These are phyloP conservation scores for Plantago ovata DNA, from an alignment of 257 asterid genomes.

Conservation along the genomic window DNA sequence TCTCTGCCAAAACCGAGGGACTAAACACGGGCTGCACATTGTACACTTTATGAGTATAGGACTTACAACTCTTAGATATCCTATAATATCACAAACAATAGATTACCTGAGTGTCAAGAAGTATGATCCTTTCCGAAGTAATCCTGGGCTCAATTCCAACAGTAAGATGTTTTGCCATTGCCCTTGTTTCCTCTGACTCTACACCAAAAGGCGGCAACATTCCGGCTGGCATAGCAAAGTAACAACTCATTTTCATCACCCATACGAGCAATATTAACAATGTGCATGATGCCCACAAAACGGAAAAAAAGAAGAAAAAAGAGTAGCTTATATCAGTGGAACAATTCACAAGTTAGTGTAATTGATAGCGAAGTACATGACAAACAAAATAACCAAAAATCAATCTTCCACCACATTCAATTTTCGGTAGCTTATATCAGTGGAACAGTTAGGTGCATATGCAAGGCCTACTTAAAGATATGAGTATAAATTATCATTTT, in stretches of 20 bases:
- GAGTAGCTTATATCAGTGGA: too few relatives aligned
- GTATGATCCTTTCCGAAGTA: constrained; percentile 83
- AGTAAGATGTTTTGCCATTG: constrained; percentile 80
- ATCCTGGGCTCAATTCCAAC: constrained; percentile 87
- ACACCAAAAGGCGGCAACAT: constrained; percentile 85
- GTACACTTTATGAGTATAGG: constrained; percentile 11
- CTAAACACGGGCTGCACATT: constrained; percentile 81
- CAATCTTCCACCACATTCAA: too few relatives aligned
- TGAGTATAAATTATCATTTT: too few relatives aligned
- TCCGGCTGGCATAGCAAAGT: constrained; percentile 35
- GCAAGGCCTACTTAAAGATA: too few relatives aligned
- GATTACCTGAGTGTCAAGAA: constrained; percentile 88
- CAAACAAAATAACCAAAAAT: too few relatives aligned
- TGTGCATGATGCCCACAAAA: neutral
- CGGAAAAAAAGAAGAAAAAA: too few relatives aligned
- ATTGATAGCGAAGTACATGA: too few relatives aligned
- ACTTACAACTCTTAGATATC: constrained; percentile 4
- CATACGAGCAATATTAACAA: neutral
- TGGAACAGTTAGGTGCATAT: too few relatives aligned
- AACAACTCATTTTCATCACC: neutral
- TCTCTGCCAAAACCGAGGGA: constrained; percentile 87
- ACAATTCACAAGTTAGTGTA: too few relatives aligned
- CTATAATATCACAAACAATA: constrained; percentile 11
- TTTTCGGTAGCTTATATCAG: too few relatives aligned
- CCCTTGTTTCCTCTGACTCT: constrained; percentile 81